phyloP scores from a whole-genome alignment of 1,284 basidiomycete genomes.

The Ganoderma sinense region DNA sequence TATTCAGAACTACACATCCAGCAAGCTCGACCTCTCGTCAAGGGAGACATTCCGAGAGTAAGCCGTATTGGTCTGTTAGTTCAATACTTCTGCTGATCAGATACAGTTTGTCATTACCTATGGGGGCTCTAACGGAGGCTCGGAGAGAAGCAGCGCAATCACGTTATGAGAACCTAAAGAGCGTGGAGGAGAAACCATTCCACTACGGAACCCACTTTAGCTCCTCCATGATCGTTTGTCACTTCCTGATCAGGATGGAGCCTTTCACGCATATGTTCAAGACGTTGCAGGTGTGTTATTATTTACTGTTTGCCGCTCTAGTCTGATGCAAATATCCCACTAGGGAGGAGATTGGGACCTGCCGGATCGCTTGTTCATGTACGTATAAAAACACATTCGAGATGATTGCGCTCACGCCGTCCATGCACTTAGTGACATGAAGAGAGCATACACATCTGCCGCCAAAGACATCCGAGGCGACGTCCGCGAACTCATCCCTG shows the following conservation, averaged over 20 bases:
- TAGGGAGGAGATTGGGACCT: conserved; percentile 95
- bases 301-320: background rate
- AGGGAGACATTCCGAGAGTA: conserved; percentile 81
- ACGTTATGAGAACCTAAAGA: conserved; percentile 81
- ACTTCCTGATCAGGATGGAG: conserved; percentile 90
- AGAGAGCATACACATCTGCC: conserved; percentile 86
- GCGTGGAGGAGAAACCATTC: conserved; percentile 88
- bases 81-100: conserved; percentile 11
- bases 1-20: conserved; percentile 84
- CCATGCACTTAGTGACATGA: conserved; percentile 62
- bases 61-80: conserved; percentile 36
- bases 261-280: conserved; percentile 96
- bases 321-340: background rate
- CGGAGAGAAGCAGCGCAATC: conserved; percentile 77
- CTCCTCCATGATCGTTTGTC: conserved; percentile 97
- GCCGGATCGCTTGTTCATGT: conserved; percentile 93
- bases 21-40: conserved; percentile 74
- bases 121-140: conserved; percentile 88
- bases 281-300: conserved; percentile 67
- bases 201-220: conserved; percentile 97
- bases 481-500: conserved; percentile 93
- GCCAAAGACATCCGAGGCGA: conserved; percentile 90
- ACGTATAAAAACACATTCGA: conserved; percentile 21
- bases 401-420: background rate
- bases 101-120: conserved; percentile 78